phyloP scores from a whole-genome alignment of 75 land plant species.

The Pinus tabuliformis region DNA sequence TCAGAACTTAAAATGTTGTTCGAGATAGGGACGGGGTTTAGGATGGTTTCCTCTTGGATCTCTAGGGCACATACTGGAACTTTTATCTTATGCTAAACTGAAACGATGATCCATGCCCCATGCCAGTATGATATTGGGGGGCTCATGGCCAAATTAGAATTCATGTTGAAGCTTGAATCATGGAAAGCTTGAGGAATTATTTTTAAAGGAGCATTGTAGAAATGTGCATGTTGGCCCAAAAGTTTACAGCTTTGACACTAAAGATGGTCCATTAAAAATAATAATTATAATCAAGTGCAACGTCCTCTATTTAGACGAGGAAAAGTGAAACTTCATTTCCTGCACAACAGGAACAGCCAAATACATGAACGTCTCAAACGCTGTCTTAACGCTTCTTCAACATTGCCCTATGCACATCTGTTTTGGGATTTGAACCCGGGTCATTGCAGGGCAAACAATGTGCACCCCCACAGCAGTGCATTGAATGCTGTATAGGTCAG shows the following conservation, averaged over 20 bases:
- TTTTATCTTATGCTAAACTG: neutral
- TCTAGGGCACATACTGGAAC: neutral
- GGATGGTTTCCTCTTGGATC: neutral
- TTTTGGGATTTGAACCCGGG: no score
- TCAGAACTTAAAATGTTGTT: neutral
- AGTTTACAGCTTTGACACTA: neutral
- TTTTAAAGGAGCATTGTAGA: neutral
- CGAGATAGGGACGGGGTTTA: neutral
- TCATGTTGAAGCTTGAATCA: neutral
- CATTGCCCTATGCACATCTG: no score
- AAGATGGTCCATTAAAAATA: neutral
- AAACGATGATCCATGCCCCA: neutral
- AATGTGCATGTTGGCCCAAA: neutral
- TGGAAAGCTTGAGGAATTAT: neutral
- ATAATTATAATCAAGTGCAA: no score
- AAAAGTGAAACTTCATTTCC: no score
- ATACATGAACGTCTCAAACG: no score
- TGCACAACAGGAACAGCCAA: no score
- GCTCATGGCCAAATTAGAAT: neutral
- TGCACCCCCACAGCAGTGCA: no score
- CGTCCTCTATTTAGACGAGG: no score
- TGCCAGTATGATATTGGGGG: neutral
- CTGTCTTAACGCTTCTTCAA: no score
- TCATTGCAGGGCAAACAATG: no score
- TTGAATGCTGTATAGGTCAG: no score